Evolutionary conservation across 331 rosid species (phyloP), one percentile per base, ranked within the genome.

Genomic region (Spiraea crenata): DNA sequence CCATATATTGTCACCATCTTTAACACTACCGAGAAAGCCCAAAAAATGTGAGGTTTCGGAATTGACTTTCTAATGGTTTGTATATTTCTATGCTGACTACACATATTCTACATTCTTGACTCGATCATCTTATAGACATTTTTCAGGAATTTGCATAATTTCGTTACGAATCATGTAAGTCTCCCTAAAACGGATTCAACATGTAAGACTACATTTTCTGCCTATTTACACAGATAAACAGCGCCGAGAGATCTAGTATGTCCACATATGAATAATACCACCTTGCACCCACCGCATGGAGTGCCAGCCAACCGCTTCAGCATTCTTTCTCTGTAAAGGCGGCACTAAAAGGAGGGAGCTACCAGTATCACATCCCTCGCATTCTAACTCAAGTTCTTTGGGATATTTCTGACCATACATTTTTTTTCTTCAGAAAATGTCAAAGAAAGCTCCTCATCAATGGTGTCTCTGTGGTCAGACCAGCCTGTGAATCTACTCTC

Each of bases 361-460:
- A 48, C 58, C 34, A 35, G 25, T 66, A 3, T 34, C 15, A 4
- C 41, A 16, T 11, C n/a, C n/a, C 31, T 34, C 17, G 41, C n/a
- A 57, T 34, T 25, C 9, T 14, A 35, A 35, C 63, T 14, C 4
- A 52, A 40, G 16, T 20, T 67, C n/a, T 50, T 77, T 1, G 91
- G 86, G 82, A 88, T 85, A 77, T 61, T 85, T 71, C 85, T 75
- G 17, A 75, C 84, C 76, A 55, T 57, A 47, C 63, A 0, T 25
- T 25, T 74, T 16, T 51, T 82, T 71, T 91, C 88, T 71, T 91
- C 88, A 1, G 92, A 85, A 76, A 91, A 91, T 62, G 99, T 89
- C 80, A 95, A 83, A 4, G 96, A 88, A 79, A 84, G 85, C 76
- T 91, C 90, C 77, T 89, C 97, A 41, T 91, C 96, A 5, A 67